A percentile compares a stretch with the other conserved stretches of the same genome.
Evolutionary conservation across 345 rosid genomes (phyloP).

Genomic region (Xanthoceras sorbifolium): DNA sequence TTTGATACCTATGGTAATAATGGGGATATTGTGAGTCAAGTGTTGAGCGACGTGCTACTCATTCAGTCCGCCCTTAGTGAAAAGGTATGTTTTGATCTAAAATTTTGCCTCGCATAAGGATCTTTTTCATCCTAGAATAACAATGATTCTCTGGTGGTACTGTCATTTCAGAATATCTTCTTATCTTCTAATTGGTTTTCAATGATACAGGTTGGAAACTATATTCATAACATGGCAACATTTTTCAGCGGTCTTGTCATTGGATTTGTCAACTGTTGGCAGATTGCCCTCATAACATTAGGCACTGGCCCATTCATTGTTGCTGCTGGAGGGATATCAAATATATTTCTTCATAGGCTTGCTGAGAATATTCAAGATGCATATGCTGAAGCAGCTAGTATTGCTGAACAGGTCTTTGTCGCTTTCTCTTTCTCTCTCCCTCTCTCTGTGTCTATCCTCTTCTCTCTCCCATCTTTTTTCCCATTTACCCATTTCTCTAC

Average conservation of each 20-base stretch:
- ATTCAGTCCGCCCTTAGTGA: slow-evolving; percentile 99
- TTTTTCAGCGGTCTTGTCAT: slow-evolving; percentile 89
- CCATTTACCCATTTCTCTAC: neutral
- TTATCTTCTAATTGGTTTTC: slow-evolving; percentile 23
- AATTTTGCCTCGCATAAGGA: slow-evolving; percentile 22
- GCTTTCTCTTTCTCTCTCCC: too few relatives aligned
- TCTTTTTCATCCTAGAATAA: slow-evolving; percentile 14
- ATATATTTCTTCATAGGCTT: slow-evolving; percentile 95
- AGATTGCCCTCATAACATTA: slow-evolving; percentile 89
- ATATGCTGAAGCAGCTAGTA: slow-evolving; percentile 98
- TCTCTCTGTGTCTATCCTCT: too few relatives aligned
- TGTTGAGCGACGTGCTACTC: slow-evolving; percentile 94
- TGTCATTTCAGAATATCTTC: slow-evolving; percentile 11
- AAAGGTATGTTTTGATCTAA: slow-evolving; percentile 56
- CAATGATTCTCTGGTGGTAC: slow-evolving; percentile 16
- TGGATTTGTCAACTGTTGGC: slow-evolving; percentile 96
- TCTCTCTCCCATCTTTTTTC: neutral
- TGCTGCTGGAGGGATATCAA: slow-evolving; percentile 99
- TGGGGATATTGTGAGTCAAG: slow-evolving; percentile 99
- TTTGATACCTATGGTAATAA: slow-evolving; percentile 98
- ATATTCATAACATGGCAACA: slow-evolving; percentile 99
- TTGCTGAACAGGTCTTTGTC: slow-evolving; percentile 90
- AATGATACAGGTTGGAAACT: slow-evolving; percentile 85
- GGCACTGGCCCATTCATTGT: slow-evolving; percentile 99
- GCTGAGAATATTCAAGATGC: slow-evolving; percentile 99